Base-by-base conservation (phyloP, 345 rosid genomes). In the Eucalyptus victrix region DNA sequence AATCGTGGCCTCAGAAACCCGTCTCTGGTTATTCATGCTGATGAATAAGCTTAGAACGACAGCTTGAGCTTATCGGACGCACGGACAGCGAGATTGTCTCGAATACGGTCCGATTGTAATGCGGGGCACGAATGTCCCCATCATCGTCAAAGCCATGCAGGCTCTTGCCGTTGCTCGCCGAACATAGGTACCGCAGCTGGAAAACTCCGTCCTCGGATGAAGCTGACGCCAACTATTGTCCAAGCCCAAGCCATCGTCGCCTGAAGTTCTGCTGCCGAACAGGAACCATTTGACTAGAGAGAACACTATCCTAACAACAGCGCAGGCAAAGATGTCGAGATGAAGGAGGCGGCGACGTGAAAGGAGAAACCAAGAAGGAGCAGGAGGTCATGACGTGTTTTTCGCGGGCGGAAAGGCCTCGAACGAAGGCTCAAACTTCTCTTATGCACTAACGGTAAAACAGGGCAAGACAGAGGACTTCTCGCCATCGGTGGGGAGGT, bases 321-420 rank as follows among this genome's bases (percentile, higher is more conserved):
- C n/a, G n/a, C n/a, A 58, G 65, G n/a, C 65, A 24, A 58, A 11
- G 65, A 58, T 58, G 65, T 26, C 65, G 65, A 26, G 65, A 58
- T 24, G 14, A 58, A 58, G 65, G 65, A 58, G n/a, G n/a, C 0
- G 15, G n/a, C 30, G 65, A 58, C 0, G 15, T 58, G 65, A 58
- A 58, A 58, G 65, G n/a, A 58, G 65, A 58, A 58, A 58, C 65
- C 15, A 6, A 26, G 65, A 24, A 58, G 65, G 13, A 58, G 65
- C 6, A 58, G 65, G 65, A 24, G 65, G 65, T 58, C n/a, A 26
- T 58, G 65, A 58, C 0, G 14, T 26, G 65, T 24, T 58, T 58
- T 58, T 24, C 15, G 6, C 3, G 2, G 14, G 65, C 3, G 30
- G 1, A 58, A 58, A 5, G 65, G 65, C n/a, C 65, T 0, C 15